phyloP scores from a whole-genome alignment of 352 stramenopile genomes.

The Pythium volutum region DNA sequence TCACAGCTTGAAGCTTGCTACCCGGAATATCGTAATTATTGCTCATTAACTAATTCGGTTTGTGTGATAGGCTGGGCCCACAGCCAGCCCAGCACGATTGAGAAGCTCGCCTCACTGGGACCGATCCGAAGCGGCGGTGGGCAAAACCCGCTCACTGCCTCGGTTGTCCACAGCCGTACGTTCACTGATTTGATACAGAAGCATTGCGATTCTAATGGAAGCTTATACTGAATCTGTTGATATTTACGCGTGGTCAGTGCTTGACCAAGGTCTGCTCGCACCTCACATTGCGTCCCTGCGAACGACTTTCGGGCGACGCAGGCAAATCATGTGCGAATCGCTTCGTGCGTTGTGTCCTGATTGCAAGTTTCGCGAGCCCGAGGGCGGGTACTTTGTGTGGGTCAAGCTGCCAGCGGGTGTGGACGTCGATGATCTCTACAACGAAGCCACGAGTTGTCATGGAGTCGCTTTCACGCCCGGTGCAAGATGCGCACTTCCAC shows the following conservation, averaged over 20 bases:
- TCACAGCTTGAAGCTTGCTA: background rate
- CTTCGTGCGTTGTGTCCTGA: slow-evolving; percentile 40
- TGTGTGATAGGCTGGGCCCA: slow-evolving; percentile 49
- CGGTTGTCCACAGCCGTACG: slow-evolving; percentile 74
- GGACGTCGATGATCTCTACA: slow-evolving; percentile 46
- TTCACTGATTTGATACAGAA: background rate
- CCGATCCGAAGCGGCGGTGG: slow-evolving; percentile 88
- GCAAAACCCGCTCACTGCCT: slow-evolving; percentile 87
- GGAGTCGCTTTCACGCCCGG: slow-evolving; percentile 81
- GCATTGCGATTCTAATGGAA: background rate
- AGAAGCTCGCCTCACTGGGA: slow-evolving; percentile 60
- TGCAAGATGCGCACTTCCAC: slow-evolving; percentile 47
- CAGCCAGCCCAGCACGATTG: slow-evolving; percentile 53
- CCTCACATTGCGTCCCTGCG: slow-evolving; percentile 52
- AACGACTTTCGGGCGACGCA: slow-evolving; percentile 39
- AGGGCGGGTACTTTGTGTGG: slow-evolving; percentile 86
- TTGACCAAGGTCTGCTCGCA: slow-evolving; percentile 49
- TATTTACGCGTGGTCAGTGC: slow-evolving; percentile 28
- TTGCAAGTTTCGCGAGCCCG: slow-evolving; percentile 53
- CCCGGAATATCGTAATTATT: background rate
- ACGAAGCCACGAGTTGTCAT: slow-evolving; percentile 37
- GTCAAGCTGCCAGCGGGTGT: slow-evolving; percentile 54
- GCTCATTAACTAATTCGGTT: background rate
- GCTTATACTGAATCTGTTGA: slow-evolving; percentile 5
- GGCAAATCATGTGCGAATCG: slow-evolving; percentile 43